A percentile compares a stretch with the other conserved stretches of the same genome.
Evolutionary conservation across 495 filamentous ascomycete genomes (phyloP).

Genomic region (Pseudomonodictys pantanalensis): DNA sequence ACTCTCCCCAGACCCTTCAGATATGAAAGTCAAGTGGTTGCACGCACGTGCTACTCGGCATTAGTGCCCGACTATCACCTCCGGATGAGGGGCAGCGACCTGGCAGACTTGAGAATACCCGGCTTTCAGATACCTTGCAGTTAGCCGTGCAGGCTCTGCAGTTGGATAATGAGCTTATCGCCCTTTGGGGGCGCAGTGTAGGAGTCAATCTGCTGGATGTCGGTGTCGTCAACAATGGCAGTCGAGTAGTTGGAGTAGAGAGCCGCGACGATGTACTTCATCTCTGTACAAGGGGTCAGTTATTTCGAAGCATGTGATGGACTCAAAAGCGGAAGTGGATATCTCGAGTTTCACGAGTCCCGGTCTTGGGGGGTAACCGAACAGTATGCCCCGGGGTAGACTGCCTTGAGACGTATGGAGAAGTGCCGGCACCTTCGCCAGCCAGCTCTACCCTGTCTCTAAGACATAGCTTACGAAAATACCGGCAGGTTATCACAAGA

Average conservation of each 20-base stretch:
- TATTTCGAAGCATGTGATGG: not conserved
- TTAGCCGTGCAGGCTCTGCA: conserved; percentile 7
- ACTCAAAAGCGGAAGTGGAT: not conserved
- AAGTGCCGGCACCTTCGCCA: too few species aligned
- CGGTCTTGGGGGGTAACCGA: too few species aligned
- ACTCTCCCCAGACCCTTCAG: not conserved
- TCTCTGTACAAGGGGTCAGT: conserved; percentile 31
- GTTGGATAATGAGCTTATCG: conserved; percentile 32
- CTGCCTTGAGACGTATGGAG: too few species aligned
- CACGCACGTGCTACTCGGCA: conserved; percentile 1
- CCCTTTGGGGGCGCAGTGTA: conserved; percentile 43
- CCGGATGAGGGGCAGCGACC: not conserved
- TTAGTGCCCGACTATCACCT: not conserved
- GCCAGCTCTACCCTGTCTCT: too few species aligned
- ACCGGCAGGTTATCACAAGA: too few species aligned
- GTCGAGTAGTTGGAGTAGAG: conserved; percentile 41
- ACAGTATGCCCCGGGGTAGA: too few species aligned
- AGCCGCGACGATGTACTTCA: conserved; percentile 44
- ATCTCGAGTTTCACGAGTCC: too few species aligned
- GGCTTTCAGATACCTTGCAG: conserved; percentile 17
- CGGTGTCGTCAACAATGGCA: conserved; percentile 36
- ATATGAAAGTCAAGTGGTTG: not conserved
- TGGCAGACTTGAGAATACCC: conserved; percentile 6
- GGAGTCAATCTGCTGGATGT: conserved; percentile 40
- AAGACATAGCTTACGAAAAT: too few species aligned